Conservation (phyloP, 2,329 filamentous ascomycete species). For the Trichoderma endophyticum region DNA sequence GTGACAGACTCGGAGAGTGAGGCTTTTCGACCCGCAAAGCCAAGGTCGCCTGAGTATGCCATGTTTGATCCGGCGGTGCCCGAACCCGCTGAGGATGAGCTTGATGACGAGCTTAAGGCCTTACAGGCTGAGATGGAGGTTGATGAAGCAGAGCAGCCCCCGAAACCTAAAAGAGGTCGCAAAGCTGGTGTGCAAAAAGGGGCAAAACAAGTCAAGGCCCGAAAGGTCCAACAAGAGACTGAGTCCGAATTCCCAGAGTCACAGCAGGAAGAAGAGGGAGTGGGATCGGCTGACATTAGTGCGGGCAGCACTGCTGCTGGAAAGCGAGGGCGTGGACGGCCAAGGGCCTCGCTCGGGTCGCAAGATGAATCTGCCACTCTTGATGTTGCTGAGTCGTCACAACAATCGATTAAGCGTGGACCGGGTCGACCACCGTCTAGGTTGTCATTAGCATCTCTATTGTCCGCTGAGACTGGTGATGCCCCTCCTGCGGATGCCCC, state of each 20-base stretch:
- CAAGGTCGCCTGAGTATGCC: conserved; percentile 41
- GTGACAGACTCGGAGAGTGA: conserved; percentile 32
- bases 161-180: conserved; percentile 51
- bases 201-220: conserved; percentile 50
- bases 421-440: conserved; percentile 23
- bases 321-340: conserved; percentile 32
- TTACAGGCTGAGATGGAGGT: conserved; percentile 49
- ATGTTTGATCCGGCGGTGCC: conserved; percentile 52
- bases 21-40: conserved; percentile 20
- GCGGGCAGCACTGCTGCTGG: conserved; percentile 16
- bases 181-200: conserved; percentile 50
- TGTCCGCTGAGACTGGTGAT: neutral
- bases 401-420: conserved; percentile 9
- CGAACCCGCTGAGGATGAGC: conserved; percentile 44
- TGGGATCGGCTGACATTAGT: conserved; percentile 16
- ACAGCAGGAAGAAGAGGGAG: conserved; percentile 5
- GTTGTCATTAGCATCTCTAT: neutral
- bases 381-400: neutral
- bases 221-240: conserved; percentile 39
- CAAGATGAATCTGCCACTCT: conserved; percentile 22
- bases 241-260: conserved; percentile 10
- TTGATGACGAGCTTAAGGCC: conserved; percentile 50
- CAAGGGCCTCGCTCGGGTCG: conserved; percentile 31
- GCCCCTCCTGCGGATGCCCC: conserved; percentile 22
- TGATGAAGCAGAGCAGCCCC: conserved; percentile 37